Evolutionary conservation across 2,329 filamentous ascomycete species (phyloP).

Genomic region (Claviceps pazoutovae): DNA sequence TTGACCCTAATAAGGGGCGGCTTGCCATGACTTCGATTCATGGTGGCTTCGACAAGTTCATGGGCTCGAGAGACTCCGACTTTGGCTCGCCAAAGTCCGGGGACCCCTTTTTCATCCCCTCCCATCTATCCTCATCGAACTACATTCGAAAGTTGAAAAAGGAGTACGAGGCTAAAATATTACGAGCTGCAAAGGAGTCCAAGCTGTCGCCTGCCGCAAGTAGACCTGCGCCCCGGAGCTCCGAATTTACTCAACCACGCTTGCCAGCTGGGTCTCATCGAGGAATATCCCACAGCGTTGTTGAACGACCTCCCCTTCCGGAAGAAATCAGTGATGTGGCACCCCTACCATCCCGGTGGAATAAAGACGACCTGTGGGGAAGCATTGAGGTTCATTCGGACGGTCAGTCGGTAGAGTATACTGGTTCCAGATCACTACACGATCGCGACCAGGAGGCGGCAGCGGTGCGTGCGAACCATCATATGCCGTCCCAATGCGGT

Average conservation of each 20-base stretch:
- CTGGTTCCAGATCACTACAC: conserved; percentile 28
- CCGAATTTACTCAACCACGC: conserved; percentile 28
- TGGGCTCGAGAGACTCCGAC: conserved; percentile 19
- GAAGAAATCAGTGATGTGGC: conserved; percentile 46
- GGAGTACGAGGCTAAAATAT: conserved; percentile 44
- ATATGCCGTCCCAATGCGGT: conserved; percentile 79
- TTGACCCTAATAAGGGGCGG: conserved; percentile 8
- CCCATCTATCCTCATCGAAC: conserved; percentile 65
- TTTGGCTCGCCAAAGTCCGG: conserved; percentile 11
- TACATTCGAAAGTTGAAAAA: conserved; percentile 67
- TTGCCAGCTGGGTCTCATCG: conserved; percentile 43
- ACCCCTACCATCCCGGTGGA: conserved; percentile 73
- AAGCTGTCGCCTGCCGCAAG: conserved; percentile 3
- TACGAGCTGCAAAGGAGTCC: conserved; percentile 36
- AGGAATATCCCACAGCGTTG: conserved; percentile 70
- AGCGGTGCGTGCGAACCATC: conserved; percentile 67
- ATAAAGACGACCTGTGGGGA: conserved; percentile 57
- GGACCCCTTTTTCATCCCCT: conserved; percentile 61
- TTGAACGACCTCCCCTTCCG: conserved; percentile 54
- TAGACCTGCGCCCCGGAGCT: conserved; percentile 39
- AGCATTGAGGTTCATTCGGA: conserved; percentile 62
- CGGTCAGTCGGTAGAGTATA: conserved; percentile 56
- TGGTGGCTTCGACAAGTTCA: conserved; percentile 37
- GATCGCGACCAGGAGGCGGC: conserved; percentile 61
- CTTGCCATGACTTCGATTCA: conserved; percentile 31